phyloP scores from a whole-genome alignment of 148 eudicot genomes.

The Cornus kousa region DNA sequence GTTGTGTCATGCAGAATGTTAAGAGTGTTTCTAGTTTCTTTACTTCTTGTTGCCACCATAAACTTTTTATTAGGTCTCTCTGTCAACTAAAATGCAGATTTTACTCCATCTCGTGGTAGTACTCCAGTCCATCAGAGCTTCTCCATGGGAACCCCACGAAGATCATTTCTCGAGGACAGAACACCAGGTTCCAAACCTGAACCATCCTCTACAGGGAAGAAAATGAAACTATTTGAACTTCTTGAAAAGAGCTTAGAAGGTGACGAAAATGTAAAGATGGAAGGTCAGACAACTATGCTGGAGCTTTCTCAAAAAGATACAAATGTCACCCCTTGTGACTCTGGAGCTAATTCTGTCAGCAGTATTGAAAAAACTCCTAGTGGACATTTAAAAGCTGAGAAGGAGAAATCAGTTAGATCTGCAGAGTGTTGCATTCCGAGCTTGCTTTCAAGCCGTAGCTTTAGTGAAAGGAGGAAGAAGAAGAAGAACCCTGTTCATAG shows the following conservation, averaged over 20 bases:
- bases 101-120: constrained; percentile 64
- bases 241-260: constrained; percentile 56
- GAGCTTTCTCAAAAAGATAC: not conserved
- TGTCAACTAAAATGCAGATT: constrained; percentile 39
- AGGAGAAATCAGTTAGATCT: too few species aligned
- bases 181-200: constrained; percentile 9
- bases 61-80: not conserved
- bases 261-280: constrained; percentile 15
- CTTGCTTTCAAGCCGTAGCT: too few species aligned
- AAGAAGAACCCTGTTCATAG: too few species aligned
- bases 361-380: too few species aligned
- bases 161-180: constrained; percentile 4
- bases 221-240: constrained; percentile 57
- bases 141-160: constrained; percentile 29
- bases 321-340: constrained; percentile 8
- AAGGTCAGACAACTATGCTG: not conserved
- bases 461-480: too few species aligned
- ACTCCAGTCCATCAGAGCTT: constrained; percentile 50
- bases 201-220: constrained; percentile 15
- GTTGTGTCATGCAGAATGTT: not conserved
- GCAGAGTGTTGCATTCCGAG: too few species aligned
- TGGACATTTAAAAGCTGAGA: too few species aligned
- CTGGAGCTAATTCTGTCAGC: too few species aligned
- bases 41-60: not conserved
- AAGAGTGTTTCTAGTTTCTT: not conserved